These are phyloP conservation scores for Rhynchosporium agropyri DNA, from an alignment of 2,329 filamentous ascomycete genomes.

Conservation along the genomic window DNA sequence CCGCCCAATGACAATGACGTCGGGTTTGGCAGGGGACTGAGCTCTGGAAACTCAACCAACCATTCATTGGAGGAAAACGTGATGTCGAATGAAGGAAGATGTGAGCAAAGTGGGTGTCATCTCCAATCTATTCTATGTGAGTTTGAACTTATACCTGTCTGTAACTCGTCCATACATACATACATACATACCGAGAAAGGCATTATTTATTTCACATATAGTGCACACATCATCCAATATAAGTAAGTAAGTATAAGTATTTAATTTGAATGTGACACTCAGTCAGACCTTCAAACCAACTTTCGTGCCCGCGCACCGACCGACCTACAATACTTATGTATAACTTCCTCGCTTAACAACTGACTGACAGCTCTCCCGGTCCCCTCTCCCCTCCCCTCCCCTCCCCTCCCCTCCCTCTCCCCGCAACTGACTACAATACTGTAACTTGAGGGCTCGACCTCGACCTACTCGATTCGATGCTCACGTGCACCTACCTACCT, in stretches of 20 bases:
- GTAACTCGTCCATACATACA: too few relatives aligned
- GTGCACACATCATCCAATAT: too few relatives aligned
- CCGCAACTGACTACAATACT: slow-evolving; percentile 7
- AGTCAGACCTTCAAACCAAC: too few relatives aligned
- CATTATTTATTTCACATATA: too few relatives aligned
- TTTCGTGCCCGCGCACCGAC: too few relatives aligned
- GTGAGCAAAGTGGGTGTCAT: too few relatives aligned
- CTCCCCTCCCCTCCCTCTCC: slow-evolving; percentile 16
- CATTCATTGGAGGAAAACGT: slow-evolving; percentile 14
- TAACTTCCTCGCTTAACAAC: not conserved
- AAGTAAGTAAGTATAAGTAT: too few relatives aligned
- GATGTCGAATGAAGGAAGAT: not conserved
- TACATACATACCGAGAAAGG: too few relatives aligned
- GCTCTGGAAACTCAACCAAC: slow-evolving; percentile 5
- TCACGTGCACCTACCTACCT: slow-evolving; percentile 14
- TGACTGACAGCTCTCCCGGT: not conserved
- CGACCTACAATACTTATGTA: too few relatives aligned
- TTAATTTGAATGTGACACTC: too few relatives aligned
- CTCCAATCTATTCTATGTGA: too few relatives aligned
- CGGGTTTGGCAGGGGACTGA: slow-evolving; percentile 15
- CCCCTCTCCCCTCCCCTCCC: slow-evolving; percentile 6
- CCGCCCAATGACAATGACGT: slow-evolving; percentile 36
- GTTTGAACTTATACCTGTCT: too few relatives aligned
- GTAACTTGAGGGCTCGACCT: not conserved
- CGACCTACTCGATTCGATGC: not conserved